Conservation (phyloP, 75 land plant species). For the Sequoia sempervirens region DNA sequence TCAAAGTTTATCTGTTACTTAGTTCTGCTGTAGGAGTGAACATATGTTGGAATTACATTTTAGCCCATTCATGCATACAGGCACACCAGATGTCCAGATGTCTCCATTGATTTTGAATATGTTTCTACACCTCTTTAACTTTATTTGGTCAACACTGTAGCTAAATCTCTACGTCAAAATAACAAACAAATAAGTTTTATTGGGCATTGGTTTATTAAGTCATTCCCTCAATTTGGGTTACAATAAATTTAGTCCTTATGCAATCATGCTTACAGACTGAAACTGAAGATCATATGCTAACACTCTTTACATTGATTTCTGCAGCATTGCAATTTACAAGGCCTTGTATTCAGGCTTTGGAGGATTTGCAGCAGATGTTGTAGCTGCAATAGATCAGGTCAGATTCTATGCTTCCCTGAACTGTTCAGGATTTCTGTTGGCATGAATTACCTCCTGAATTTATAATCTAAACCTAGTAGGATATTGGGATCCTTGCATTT, state of each 20-base stretch:
- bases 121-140: background rate
- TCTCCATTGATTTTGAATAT: background rate
- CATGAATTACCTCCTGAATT: constrained; percentile 1
- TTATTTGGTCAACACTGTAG: background rate
- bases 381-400: constrained; percentile 95
- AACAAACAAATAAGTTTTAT: background rate
- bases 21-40: background rate
- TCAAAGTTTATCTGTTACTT: background rate
- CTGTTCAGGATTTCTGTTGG: background rate
- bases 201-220: background rate
- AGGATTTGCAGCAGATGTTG: constrained; percentile 88
- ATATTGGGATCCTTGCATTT: background rate
- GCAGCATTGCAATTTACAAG: constrained; percentile 85
- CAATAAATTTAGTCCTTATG: background rate
- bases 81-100: background rate
- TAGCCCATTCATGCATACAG: background rate
- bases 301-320: background rate
- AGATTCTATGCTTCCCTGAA: background rate
- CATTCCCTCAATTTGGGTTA: background rate
- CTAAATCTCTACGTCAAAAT: background rate
- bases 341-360: constrained; percentile 80
- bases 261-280: background rate
- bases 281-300: background rate
- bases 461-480: background rate
- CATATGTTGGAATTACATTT: background rate